Percentiles rank a stretch among this genome's conserved stretches.
These are phyloP conservation scores for Diplodia mutila DNA, from an alignment of 2,329 filamentous ascomycete genomes.

Conservation along the genomic window DNA sequence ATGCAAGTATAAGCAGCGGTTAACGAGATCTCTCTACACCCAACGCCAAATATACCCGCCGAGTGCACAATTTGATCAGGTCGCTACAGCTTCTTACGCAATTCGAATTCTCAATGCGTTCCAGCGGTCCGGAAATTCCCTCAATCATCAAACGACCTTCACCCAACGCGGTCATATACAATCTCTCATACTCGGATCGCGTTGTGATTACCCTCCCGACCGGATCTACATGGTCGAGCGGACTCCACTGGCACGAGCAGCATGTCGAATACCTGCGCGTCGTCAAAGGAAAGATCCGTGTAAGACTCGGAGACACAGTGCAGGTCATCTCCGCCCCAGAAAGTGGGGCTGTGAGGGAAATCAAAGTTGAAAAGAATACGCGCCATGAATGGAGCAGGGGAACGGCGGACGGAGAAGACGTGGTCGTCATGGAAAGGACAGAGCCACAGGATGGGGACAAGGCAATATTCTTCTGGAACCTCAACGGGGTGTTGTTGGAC, in stretches of 20 bases:
- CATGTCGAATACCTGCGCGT: constrained; percentile 54
- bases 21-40: neutral
- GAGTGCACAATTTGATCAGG: neutral
- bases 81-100: neutral
- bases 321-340: constrained; percentile 28
- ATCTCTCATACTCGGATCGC: constrained; percentile 29
- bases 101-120: neutral
- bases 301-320: constrained; percentile 28
- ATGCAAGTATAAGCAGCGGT: neutral
- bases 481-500: constrained; percentile 50
- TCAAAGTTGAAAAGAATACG: constrained; percentile 43
- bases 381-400: constrained; percentile 56
- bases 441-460: constrained; percentile 52
- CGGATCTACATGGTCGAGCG: constrained; percentile 53
- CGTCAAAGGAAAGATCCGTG: constrained; percentile 43
- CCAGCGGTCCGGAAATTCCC: neutral
- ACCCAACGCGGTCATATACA: neutral
- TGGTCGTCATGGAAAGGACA: constrained; percentile 54
- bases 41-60: neutral
- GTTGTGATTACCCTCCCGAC: constrained; percentile 51
- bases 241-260: constrained; percentile 54
- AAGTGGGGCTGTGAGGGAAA: constrained; percentile 29
- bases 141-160: neutral
- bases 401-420: constrained; percentile 36
- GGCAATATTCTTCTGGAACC: constrained; percentile 55